A percentile compares a stretch with the other conserved stretches of the same genome.
Evolutionary conservation across 768 basidiomycete genomes (phyloP).

Genomic region (Exsudoporus frostii): DNA sequence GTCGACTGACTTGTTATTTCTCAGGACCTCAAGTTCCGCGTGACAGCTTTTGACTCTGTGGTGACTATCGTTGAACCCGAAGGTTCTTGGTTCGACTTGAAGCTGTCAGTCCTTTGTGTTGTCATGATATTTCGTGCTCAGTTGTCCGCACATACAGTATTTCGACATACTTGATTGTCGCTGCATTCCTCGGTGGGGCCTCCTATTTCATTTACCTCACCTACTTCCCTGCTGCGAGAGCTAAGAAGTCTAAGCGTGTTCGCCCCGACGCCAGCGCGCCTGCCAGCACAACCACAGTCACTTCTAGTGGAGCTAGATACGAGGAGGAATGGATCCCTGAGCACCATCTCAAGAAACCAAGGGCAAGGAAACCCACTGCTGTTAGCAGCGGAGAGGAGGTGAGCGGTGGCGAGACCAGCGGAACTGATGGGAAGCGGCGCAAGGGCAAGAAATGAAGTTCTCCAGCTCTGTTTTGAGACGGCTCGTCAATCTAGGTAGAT

Average conservation of each 20-base stretch:
- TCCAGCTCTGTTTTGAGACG: background rate
- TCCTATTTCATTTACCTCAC: constrained; percentile 64
- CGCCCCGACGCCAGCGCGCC: constrained; percentile 50
- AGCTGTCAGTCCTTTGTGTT: constrained; percentile 55
- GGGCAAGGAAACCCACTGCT: constrained; percentile 45
- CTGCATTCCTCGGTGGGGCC: constrained; percentile 58
- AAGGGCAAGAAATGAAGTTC: constrained; percentile 49
- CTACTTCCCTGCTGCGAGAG: constrained; percentile 61
- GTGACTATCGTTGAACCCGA: constrained; percentile 81
- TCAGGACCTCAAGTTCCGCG: constrained; percentile 57
- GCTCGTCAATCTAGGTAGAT: background rate
- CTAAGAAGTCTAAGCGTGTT: constrained; percentile 46
- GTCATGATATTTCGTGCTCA: background rate
- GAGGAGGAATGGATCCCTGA: constrained; percentile 94
- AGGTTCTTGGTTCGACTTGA: constrained; percentile 71
- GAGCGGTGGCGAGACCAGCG: constrained; percentile 64
- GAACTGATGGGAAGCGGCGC: constrained; percentile 46
- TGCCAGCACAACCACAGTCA: constrained; percentile 56
- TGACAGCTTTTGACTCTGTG: constrained; percentile 69
- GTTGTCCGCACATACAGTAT: constrained; percentile 35
- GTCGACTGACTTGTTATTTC: background rate
- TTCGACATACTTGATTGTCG: constrained; percentile 69
- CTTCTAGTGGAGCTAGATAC: constrained; percentile 61
- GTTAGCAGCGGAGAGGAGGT: constrained; percentile 62
- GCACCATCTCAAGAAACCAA: constrained; percentile 74